These are phyloP conservation scores for Naganishia liquefaciens DNA, from an alignment of 1,284 basidiomycete species.

Conservation along the genomic window DNA sequence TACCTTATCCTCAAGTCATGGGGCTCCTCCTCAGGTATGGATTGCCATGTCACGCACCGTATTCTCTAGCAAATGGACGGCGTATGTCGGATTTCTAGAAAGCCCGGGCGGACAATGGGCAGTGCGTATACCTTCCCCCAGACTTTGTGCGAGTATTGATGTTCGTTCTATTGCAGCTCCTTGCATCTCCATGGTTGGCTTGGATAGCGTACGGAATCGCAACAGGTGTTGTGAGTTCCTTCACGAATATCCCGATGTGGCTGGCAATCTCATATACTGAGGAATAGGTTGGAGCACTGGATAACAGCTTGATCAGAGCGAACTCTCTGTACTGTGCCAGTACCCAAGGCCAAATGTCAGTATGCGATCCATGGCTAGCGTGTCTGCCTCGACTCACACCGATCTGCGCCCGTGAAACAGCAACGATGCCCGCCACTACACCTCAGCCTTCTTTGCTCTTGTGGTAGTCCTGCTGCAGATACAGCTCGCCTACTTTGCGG, in stretches of 20 bases:
- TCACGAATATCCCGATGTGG: not conserved
- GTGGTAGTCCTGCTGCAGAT: conserved; percentile 14
- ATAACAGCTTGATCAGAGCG: not conserved
- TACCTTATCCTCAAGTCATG: not conserved
- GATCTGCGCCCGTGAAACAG: not conserved
- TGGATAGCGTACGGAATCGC: conserved; percentile 8
- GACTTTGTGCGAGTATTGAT: not conserved
- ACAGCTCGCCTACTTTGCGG: conserved; percentile 20
- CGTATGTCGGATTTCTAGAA: conserved; percentile 13
- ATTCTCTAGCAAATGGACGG: conserved; percentile 20
- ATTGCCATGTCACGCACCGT: conserved; percentile 7
- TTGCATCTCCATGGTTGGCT: conserved; percentile 5
- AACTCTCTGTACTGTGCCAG: conserved; percentile 21
- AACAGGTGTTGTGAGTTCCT: not conserved
- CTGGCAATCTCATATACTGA: not conserved
- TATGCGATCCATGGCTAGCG: no score
- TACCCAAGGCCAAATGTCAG: conserved; percentile 17
- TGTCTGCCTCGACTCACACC: not conserved
- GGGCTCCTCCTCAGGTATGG: conserved; percentile 8
- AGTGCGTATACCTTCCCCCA: not conserved
- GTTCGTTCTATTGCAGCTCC: not conserved
- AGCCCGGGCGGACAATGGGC: conserved; percentile 13
- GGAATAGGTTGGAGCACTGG: not conserved
- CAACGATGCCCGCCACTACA: conserved; percentile 17
- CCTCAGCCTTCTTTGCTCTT: conserved; percentile 13